These are phyloP conservation scores for Trametes hirsuta DNA, from an alignment of 1,284 basidiomycete genomes.

Conservation along the genomic window DNA sequence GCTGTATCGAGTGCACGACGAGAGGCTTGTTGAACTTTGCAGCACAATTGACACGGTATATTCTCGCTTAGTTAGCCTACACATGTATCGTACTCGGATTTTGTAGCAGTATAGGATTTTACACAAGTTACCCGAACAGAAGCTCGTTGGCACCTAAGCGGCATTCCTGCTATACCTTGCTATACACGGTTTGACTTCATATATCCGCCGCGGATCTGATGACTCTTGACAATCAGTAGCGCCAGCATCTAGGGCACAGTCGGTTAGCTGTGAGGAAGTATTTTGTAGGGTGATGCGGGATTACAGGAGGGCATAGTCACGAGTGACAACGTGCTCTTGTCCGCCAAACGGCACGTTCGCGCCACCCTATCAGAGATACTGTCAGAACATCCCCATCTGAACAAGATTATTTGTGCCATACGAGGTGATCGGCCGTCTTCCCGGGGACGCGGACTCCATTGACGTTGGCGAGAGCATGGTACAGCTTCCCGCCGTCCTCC, in stretches of 20 bases:
- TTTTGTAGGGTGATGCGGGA: not conserved
- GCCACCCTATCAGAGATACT: slow-evolving; percentile 40
- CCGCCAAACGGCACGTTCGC: slow-evolving; percentile 36
- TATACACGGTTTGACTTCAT: no score
- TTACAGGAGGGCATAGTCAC: slow-evolving; percentile 21
- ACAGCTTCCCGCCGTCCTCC: slow-evolving; percentile 40
- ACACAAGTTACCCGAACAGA: not conserved
- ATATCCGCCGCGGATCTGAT: not conserved
- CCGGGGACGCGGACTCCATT: slow-evolving; percentile 64
- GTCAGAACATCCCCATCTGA: slow-evolving; percentile 25
- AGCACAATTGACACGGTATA: no score
- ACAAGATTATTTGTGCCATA: slow-evolving; percentile 30
- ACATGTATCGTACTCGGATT: no score
- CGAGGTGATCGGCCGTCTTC: slow-evolving; percentile 72
- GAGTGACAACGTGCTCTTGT: slow-evolving; percentile 13
- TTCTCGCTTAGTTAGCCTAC: no score
- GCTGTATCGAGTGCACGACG: not conserved
- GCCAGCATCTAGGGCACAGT: slow-evolving; percentile 34
- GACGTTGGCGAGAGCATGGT: slow-evolving; percentile 44
- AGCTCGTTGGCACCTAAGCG: no score
- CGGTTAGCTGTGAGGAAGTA: not conserved
- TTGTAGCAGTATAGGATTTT: not conserved
- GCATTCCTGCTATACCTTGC: no score
- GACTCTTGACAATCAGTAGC: not conserved
- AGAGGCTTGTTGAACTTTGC: no score